Evolutionary conservation across 2,329 filamentous ascomycete genomes (phyloP).

Genomic region (Penicillium polonicum): DNA sequence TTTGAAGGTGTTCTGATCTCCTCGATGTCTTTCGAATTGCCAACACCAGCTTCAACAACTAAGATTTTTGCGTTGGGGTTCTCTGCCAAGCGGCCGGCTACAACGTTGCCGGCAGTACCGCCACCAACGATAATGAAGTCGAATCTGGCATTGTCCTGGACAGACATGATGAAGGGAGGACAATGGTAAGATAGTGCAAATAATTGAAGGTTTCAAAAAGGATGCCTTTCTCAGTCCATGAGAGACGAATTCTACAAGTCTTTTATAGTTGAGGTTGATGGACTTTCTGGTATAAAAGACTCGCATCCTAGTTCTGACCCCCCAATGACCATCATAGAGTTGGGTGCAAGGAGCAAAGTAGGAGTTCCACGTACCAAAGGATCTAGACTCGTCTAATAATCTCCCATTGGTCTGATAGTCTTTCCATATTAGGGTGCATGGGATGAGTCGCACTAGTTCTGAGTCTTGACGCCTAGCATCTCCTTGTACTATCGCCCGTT

Average conservation of each 20-base stretch:
- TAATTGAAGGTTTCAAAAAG: neutral
- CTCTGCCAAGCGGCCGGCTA: constrained; percentile 55
- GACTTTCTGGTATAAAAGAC: neutral
- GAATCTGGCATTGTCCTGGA: constrained; percentile 16
- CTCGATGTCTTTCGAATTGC: constrained; percentile 50
- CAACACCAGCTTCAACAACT: constrained; percentile 38
- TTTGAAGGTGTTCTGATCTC: constrained; percentile 58
- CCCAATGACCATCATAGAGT: neutral
- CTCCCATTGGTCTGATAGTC: neutral
- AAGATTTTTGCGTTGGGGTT: constrained; percentile 46
- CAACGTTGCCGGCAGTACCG: constrained; percentile 39
- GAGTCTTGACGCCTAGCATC: neutral
- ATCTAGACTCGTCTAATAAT: neutral
- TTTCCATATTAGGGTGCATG: neutral
- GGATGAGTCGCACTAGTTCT: neutral
- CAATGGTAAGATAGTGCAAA: neutral
- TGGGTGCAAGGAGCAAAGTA: neutral
- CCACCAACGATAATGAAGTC: constrained; percentile 37
- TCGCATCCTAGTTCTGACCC: neutral
- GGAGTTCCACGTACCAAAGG: neutral
- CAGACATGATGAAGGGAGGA: neutral
- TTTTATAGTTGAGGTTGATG: neutral
- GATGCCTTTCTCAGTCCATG: neutral
- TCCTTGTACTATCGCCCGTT: no score
- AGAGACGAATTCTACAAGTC: neutral